Evolutionary conservation across 2,329 filamentous ascomycete species (phyloP), one percentile per base, ranked within the genome.

Genomic region (Rasamsonia emersonii): DNA sequence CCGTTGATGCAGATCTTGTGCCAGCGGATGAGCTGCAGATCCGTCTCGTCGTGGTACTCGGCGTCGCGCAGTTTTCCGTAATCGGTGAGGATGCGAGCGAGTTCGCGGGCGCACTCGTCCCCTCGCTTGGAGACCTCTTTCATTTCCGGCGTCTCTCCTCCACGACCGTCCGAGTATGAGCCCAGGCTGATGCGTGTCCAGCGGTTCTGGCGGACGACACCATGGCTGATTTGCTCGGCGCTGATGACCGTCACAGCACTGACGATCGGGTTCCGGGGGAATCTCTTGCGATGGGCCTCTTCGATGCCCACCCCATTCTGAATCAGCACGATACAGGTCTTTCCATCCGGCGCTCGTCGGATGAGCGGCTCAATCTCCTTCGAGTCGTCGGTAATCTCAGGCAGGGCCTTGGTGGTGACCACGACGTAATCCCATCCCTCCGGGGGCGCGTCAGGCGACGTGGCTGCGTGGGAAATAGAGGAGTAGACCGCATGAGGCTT

Each of bases 1-100:
- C 79, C 77, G 54, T 85, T 85, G 63, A 85, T 83, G 46, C 77
- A 79, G 40, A 84, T 73, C 56, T 85, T 85, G 56, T 84, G 79
- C 80, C 80, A 85, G 15, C 80, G 68, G 11, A 84, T 72, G 24
- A 75, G 70, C 56, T 85, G 81, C 27, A 85, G 62, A 38, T 75
- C 78, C 39, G 77, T 72, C 4, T 77, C 76, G 53, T 85, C 80
- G 37, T 68, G 68, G 41, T 85, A 73, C 2, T 71, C 72, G 21
- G 77, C 79, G 10, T 39, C 40, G 18, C 45, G 33, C 7, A 59
- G 36, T 16, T 19, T 19, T 5, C 27, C 27, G 14, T 29, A 11
- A 17, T 29, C 5, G 7, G 14, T 29, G 5, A 29, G 14, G 7
- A 29, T 29, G n/a, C 71, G 58, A 30, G 75, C 72, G 37, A 61